Base-by-base conservation (phyloP, 345 rosid species). In the Eucalyptus marginata region DNA sequence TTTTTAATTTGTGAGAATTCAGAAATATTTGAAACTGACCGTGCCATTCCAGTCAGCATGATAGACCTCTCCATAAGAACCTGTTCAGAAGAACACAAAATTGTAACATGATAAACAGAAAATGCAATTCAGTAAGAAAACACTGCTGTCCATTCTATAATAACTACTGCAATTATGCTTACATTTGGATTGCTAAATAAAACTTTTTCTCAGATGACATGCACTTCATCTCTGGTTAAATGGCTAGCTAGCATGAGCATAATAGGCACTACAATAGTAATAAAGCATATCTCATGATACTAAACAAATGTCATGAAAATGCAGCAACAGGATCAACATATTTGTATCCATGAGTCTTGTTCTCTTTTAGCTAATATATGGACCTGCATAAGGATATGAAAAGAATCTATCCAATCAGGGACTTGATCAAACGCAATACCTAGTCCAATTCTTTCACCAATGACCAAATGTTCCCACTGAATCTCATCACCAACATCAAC, bases 31-130 rank as follows among this genome's bases (percentile, higher is more conserved):
- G 88, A 89, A 92, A 92, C 98, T 93, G 92, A 98, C 99, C 94
- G 96, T 98, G 95, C 98, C 98, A 92, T 97, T 94, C 99, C 99
- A 96, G 88, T 98, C 99, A 90, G 99, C 99, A 91, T 91, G 94
- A 91, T 96, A 98, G 91, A 98, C 99, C 94, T 98, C 99, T 87
- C 99, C 99, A 91, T 98, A 98, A 84, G 99, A 98, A 87, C 99
- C 99, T 98, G 90, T 49, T 71, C 89, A 92, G 80, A 90, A 86
- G 68, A 90, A 87, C 81, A 87, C n/a, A 86, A 54, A 90, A 90
- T 76, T 76, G 47, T 40, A 86, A 18, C 52, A 58, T 52, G 85
- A 27, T 24, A 14, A 49, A 43, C 27, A 20, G 47, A 36, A 54
- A 51, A 49, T 7, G 52, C 80, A 62, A 49, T 47, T 24, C 33